phyloP scores from a whole-genome alignment of 2,329 filamentous ascomycete species.

The Aspergillus sp. region DNA sequence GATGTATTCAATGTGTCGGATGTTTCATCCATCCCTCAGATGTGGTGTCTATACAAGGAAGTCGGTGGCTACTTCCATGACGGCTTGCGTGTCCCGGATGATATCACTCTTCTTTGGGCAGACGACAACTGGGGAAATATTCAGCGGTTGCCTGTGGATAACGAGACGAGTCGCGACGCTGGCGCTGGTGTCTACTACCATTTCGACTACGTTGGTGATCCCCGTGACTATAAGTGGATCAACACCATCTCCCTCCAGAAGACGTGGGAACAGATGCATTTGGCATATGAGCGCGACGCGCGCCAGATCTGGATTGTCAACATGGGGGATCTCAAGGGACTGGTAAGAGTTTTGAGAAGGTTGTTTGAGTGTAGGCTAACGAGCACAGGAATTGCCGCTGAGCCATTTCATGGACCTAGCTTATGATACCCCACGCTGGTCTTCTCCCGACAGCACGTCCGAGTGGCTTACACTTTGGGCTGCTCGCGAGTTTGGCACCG shows the following conservation, averaged over 20 bases:
- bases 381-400: constrained; percentile 57
- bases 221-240: constrained; percentile 63
- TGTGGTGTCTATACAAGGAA: constrained; percentile 75
- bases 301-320: constrained; percentile 67
- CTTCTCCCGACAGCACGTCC: constrained; percentile 51
- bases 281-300: constrained; percentile 59
- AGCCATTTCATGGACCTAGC: constrained; percentile 67
- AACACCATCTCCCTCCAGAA: constrained; percentile 66
- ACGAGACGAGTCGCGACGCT: constrained; percentile 59
- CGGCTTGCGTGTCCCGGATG: constrained; percentile 62
- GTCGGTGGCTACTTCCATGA: constrained; percentile 68
- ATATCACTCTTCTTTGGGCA: constrained; percentile 66
- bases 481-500: constrained; percentile 55
- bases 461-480: constrained; percentile 60
- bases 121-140: constrained; percentile 71
- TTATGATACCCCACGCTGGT: constrained; percentile 61
- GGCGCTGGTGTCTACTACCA: constrained; percentile 56
- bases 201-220: constrained; percentile 62
- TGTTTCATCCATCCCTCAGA: constrained; percentile 59
- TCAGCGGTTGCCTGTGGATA: constrained; percentile 58
- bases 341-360: constrained; percentile 34
- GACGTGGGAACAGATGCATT: constrained; percentile 64
- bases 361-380: constrained; percentile 13
- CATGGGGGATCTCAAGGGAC: constrained; percentile 64
- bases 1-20: constrained; percentile 52